Percentiles rank a stretch among this genome's conserved stretches.
phyloP scores from a whole-genome alignment of 805 yeast species.

The Isabelozyma heimii region DNA sequence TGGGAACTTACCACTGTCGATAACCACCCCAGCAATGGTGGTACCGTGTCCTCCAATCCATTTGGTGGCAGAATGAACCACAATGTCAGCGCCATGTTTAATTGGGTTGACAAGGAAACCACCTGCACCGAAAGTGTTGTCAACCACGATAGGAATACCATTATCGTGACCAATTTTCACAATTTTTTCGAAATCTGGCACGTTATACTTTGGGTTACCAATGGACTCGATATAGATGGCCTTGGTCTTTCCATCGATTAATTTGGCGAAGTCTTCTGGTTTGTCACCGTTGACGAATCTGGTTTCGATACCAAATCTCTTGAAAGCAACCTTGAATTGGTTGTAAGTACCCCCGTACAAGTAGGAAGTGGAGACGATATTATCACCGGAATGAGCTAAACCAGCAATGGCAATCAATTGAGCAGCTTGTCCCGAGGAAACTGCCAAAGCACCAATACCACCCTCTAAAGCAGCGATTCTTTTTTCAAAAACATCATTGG shows the following conservation, averaged over 20 bases:
- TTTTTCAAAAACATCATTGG: constrained; percentile 85
- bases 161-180: constrained; percentile 76
- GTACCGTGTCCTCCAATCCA: constrained; percentile 99
- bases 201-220: constrained; percentile 90
- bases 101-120: constrained; percentile 84
- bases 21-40: constrained; percentile 86
- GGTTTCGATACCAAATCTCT: constrained; percentile 81
- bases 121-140: constrained; percentile 97
- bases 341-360: constrained; percentile 96
- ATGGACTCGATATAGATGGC: constrained; percentile 87
- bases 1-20: constrained; percentile 91
- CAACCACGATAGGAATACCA: constrained; percentile 89
- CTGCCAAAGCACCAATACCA: constrained; percentile 88
- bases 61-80: constrained; percentile 92
- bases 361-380: constrained; percentile 80
- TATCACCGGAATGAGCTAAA: constrained; percentile 85
- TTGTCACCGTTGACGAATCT: constrained; percentile 84
- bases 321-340: constrained; percentile 90
- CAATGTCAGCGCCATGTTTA: constrained; percentile 87
- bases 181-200: constrained; percentile 84
- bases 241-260: constrained; percentile 81
- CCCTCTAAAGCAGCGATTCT: constrained; percentile 91
- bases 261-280: constrained; percentile 65
- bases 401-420: constrained; percentile 82
- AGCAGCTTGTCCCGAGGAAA: constrained; percentile 96